Conservation (phyloP, 805 yeast species). For the Hermanozyma aechmeae region DNA sequence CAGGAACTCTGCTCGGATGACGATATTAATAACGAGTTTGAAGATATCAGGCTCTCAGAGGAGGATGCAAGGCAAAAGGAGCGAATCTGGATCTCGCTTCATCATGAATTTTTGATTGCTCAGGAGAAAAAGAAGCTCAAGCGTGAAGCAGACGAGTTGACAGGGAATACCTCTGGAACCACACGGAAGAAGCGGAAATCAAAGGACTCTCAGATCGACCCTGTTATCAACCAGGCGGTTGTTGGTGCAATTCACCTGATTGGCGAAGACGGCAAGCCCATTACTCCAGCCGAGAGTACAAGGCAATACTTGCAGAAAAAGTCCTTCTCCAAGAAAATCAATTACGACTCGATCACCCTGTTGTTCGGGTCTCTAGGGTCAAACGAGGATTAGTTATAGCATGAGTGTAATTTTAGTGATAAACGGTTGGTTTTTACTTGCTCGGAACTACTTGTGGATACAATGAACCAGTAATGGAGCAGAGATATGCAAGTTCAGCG, state of each 20-base stretch:
- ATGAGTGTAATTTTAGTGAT: too few relatives aligned
- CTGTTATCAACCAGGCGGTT: slow-evolving; percentile 18
- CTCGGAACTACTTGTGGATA: too few relatives aligned
- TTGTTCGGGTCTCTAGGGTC: too few relatives aligned
- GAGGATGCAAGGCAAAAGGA: slow-evolving; percentile 72
- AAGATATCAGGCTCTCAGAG: slow-evolving; percentile 47
- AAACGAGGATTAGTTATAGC: too few relatives aligned
- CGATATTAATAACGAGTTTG: slow-evolving; percentile 80
- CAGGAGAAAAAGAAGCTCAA: slow-evolving; percentile 81
- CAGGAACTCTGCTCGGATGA: slow-evolving; percentile 49
- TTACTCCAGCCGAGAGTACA: slow-evolving; percentile 72
- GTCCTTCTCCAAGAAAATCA: slow-evolving; percentile 79
- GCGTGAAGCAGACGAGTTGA: slow-evolving; percentile 75
- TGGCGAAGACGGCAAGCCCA: slow-evolving; percentile 32
- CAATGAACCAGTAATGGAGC: too few relatives aligned
- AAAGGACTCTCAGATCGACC: slow-evolving; percentile 8
- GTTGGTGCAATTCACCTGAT: slow-evolving; percentile 28
- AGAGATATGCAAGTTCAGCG: too few relatives aligned
- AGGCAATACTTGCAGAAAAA: slow-evolving; percentile 67
- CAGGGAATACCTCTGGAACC: slow-evolving; percentile 54
- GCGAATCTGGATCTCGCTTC: slow-evolving; percentile 81
- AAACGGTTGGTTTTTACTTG: too few relatives aligned
- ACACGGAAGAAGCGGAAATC: slow-evolving; percentile 34
- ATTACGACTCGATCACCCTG: too few relatives aligned
- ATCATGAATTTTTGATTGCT: slow-evolving; percentile 75